phyloP scores from a whole-genome alignment of 2,329 filamentous ascomycete genomes.

The Colletotrichum sp. region DNA sequence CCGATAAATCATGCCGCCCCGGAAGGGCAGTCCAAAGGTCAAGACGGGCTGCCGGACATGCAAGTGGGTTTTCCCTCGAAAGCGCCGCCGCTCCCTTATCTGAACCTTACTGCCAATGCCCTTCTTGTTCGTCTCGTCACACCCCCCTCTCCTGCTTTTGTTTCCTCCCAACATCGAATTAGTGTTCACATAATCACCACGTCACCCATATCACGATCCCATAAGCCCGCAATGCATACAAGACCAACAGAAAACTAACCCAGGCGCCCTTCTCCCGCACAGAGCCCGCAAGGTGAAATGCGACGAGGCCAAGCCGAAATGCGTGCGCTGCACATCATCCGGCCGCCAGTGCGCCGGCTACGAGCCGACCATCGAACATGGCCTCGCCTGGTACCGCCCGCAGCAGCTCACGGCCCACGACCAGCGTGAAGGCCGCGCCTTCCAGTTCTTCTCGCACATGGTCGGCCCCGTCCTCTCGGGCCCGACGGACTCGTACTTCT shows the following conservation, averaged over 20 bases:
- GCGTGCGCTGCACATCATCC: constrained; percentile 57
- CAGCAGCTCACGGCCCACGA: constrained; percentile 20
- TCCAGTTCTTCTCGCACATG: constrained; percentile 20
- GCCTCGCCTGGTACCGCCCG: constrained; percentile 19
- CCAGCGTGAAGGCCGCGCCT: constrained; percentile 23
- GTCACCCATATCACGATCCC: background rate
- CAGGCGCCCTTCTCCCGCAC: background rate
- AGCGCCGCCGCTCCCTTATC: background rate
- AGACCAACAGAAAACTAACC: background rate
- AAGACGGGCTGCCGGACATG: constrained; percentile 59
- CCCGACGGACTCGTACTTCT: constrained; percentile 37
- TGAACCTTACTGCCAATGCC: background rate
- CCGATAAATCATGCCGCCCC: constrained; percentile 3
- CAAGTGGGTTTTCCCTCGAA: constrained; percentile 46
- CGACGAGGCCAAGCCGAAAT: constrained; percentile 59
- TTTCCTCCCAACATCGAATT: background rate
- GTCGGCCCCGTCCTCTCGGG: constrained; percentile 15
- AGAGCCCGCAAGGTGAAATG: constrained; percentile 63
- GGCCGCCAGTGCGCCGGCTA: constrained; percentile 43
- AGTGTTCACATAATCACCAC: background rate
- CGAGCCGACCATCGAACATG: constrained; percentile 5
- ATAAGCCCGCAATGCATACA: background rate
- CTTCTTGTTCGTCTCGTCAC: background rate
- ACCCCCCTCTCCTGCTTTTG: background rate
- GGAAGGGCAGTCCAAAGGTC: constrained; percentile 36